Base-by-base conservation (phyloP, 768 basidiomycete genomes). In the Suillus cothurnatus region DNA sequence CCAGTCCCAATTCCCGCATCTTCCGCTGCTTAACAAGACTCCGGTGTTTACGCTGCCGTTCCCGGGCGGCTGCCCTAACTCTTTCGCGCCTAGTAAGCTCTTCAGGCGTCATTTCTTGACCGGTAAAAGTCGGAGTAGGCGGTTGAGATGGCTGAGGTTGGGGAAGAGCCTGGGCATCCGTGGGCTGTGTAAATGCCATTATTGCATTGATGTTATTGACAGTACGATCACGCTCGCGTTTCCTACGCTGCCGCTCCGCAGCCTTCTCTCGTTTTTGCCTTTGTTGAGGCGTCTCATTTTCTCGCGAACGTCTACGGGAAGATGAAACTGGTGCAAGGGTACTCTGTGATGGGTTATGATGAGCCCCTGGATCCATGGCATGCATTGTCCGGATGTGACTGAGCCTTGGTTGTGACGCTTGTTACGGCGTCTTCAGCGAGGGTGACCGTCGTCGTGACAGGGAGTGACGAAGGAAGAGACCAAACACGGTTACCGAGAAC, bases 241-340 rank as follows among this genome's bases (percentile, higher is more conserved):
- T 94, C 67, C 91, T 76, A 56, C 93, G 86, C 75, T 94, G 93
- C 66, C 93, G 82, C 75, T 94, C 93, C 49, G 93, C 91, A 1
- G 93, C 93, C 76, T 94, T 93, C 82, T 92, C 91, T 70, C 93
- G 86, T 75, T 94, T 94, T 70, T 86, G 81, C 69, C 86, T 82
- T 78, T 92, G 90, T 64, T 84, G 84, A 34, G 86, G 85, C 14
- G 90, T 89, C 80, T 92, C 91, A 81, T 89, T 86, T 74, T 92
- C 86, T 69, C 90, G 83, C 49, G 86, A 79, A 31, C 89, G 83
- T 76, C 88, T 90, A 67, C 81, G 78, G 57, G 83, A 73, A 31
- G 76, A 74, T 19, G 76, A 73, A 64, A 71, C 68, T 23, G 76
- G 71, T 1, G 73, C 65, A 61, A 76, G 61, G 4, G 75, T 78